Evolutionary conservation across 495 filamentous ascomycete species (phyloP).

Genomic region (Podospora anserina): DNA sequence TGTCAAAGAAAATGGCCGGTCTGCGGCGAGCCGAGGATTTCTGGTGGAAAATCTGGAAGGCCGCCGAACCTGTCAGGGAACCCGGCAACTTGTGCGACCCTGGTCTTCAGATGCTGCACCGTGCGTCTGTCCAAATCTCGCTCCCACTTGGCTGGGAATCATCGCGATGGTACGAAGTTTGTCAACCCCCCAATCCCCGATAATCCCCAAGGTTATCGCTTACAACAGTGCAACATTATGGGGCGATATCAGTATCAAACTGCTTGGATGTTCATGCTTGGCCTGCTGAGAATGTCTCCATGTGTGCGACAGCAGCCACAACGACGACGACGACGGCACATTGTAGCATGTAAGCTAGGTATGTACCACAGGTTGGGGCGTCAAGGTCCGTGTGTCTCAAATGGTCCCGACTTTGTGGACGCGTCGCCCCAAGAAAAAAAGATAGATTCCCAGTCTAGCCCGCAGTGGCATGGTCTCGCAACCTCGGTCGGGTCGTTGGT

Average conservation of each 20-base stretch:
- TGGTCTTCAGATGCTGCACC: background rate
- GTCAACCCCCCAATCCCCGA: no score
- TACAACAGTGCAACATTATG: no score
- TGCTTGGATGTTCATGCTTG: no score
- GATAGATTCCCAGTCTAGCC: no score
- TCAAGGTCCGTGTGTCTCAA: background rate
- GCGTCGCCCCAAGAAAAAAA: background rate
- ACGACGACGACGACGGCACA: no score
- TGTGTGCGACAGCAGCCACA: no score
- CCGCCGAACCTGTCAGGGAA: background rate
- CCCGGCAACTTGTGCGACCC: background rate
- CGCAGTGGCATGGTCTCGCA: background rate
- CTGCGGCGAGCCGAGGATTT: background rate
- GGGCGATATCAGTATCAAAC: no score
- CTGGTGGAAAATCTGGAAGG: background rate
- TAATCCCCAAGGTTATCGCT: no score
- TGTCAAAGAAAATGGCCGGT: background rate
- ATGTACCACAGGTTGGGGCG: no score
- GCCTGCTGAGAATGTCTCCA: no score
- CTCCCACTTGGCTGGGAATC: background rate
- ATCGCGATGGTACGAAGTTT: no score
- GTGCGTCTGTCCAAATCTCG: background rate
- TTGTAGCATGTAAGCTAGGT: no score
- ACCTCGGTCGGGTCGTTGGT: slow-evolving; percentile 2
- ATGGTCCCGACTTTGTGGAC: slow-evolving; percentile 12